phyloP scores from a whole-genome alignment of 176 grass and related monocot genomes.

The Avena eriantha region DNA sequence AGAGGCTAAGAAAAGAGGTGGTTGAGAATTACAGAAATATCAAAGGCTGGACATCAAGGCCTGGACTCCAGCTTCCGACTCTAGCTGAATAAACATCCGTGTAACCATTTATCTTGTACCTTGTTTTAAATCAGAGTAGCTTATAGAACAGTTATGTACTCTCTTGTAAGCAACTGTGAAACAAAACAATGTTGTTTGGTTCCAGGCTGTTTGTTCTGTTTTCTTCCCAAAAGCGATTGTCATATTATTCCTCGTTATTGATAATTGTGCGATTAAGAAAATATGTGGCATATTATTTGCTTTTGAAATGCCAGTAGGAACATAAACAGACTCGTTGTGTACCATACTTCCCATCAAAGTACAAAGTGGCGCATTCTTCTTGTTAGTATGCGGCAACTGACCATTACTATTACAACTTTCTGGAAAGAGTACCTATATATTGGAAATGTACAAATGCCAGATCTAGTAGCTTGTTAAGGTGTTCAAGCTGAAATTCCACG shows the following conservation, averaged over 20 bases:
- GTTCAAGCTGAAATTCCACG: constrained; percentile 31
- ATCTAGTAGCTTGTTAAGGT: not conserved
- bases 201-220: not conserved
- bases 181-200: constrained; percentile 24
- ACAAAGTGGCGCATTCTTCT: constrained; percentile 8
- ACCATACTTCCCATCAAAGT: not conserved
- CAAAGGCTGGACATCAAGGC: constrained; percentile 82
- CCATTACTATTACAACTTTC: not conserved
- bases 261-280: constrained; percentile 16
- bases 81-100: constrained; percentile 49
- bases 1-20: constrained; percentile 74
- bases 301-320: not conserved
- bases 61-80: constrained; percentile 72
- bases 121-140: constrained; percentile 36
- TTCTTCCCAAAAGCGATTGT: constrained; percentile 5
- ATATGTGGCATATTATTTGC: not conserved
- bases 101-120: constrained; percentile 36
- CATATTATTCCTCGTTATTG: not conserved
- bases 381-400: not conserved
- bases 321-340: not conserved
- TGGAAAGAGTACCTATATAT: not conserved
- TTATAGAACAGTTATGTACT: constrained; percentile 16
- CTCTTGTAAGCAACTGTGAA: constrained; percentile 27
- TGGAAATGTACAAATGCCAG: constrained; percentile 24
- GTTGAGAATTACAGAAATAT: constrained; percentile 90